Base-by-base conservation (phyloP, 2,329 filamentous ascomycete genomes). In the Alternaria ventricosa region DNA sequence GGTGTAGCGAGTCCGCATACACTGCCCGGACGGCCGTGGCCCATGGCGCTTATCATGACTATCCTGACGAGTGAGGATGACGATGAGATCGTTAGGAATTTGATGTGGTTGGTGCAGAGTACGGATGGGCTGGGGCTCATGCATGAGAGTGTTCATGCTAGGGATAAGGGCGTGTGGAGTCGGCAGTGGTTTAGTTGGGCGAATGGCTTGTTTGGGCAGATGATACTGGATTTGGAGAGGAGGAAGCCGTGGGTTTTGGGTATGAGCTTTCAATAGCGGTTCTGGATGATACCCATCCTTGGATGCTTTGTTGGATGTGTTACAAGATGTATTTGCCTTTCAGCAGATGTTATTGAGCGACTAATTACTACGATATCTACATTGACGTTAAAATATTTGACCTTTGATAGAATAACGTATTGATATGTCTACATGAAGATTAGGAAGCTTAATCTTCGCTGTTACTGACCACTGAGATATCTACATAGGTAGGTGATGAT, bases 151-250 rank as follows among this genome's bases (percentile, higher is more conserved):
- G 80, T 85, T 51, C 79, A 81, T 64, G 77, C 74, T 7, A 81
- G 78, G 57, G 74, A 80, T 53, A 66, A 66, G 8, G 76, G 68
- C 3, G 72, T 81, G 55, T 86, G 82, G 80, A 82, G 79, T n/a
- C 71, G 84, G 56, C 82, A 83, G 66, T 86, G 84, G 76, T 84
- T 85, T 66, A 81, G 79, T 4, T 86, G 84, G 84, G 84, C 83
- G 25, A 86, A 84, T 68, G 84, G 82, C n/a, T 65, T 86, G 67
- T 85, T 83, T 72, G 84, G 83, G 1, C 80, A 83, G 66, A 78
- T 79, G 71, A 79, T 85, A 30, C 53, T 85, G 18, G 80, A 84
- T 60, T 61, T 85, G n/a, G 78, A 82, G 60, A 71, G 72, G 54
- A 71, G 80, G 59, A 82, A 76, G 73, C 82, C 82, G 60, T 71